phyloP scores from a whole-genome alignment of 2,329 filamentous ascomycete genomes.

The Colletotrichum sidae region DNA sequence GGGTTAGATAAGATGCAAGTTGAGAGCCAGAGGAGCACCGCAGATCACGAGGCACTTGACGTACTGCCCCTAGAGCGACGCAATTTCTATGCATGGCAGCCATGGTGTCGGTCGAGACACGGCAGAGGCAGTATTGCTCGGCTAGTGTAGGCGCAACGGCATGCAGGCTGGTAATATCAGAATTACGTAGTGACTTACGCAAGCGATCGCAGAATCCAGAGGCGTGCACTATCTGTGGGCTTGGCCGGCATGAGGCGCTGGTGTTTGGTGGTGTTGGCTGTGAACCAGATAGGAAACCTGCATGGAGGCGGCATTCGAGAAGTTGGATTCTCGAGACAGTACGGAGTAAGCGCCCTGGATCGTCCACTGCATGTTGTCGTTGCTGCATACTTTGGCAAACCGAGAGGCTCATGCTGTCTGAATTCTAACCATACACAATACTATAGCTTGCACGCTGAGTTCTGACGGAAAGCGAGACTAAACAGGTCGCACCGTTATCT shows the following conservation, averaged over 20 bases:
- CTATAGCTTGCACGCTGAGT: no score
- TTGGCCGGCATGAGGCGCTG: conserved; percentile 30
- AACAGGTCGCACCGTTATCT: conserved; percentile 8
- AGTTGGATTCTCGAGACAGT: not conserved
- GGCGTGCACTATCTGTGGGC: conserved; percentile 15
- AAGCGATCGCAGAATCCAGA: conserved; percentile 30
- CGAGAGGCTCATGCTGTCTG: no score
- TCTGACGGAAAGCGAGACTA: no score
- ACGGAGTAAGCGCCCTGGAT: not conserved
- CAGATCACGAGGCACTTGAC: conserved; percentile 27
- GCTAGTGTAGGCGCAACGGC: conserved; percentile 31
- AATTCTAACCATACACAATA: no score
- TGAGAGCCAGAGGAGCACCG: not conserved
- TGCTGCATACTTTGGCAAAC: not conserved
- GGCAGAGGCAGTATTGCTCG: conserved; percentile 16
- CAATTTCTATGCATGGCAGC: not conserved
- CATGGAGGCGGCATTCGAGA: conserved; percentile 9
- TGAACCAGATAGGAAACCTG: conserved; percentile 29
- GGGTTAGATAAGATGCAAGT: conserved; percentile 2
- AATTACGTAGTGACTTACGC: conserved; percentile 34
- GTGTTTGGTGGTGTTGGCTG: conserved; percentile 20
- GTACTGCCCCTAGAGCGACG: conserved; percentile 11
- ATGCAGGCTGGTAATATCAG: conserved; percentile 11
- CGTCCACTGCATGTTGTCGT: conserved; percentile 10
- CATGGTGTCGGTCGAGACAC: conserved; percentile 17